Conservation (phyloP, 2,329 filamentous ascomycete genomes). For the Colletotrichum sublineola region DNA sequence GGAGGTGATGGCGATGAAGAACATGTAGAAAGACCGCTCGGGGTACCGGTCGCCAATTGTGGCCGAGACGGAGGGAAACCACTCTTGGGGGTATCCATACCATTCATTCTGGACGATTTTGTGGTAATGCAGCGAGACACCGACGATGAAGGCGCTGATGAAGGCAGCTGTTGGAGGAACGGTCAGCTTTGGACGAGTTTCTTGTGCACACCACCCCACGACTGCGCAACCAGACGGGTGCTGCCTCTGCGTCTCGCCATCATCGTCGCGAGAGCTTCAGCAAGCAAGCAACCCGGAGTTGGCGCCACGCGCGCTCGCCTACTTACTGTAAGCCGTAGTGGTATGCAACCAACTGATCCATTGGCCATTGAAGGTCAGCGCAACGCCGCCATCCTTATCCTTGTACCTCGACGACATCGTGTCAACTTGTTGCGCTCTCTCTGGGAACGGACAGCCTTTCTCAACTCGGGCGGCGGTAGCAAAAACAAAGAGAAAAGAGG, state of each 20-base stretch:
- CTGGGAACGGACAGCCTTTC: not conserved
- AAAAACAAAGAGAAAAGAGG: slow-evolving; percentile 35
- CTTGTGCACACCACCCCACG: slow-evolving; percentile 25
- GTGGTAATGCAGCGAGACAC: slow-evolving; percentile 86
- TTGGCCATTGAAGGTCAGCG: slow-evolving; percentile 81
- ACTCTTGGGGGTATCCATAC: slow-evolving; percentile 93
- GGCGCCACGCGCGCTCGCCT: not conserved
- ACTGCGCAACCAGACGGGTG: slow-evolving; percentile 27
- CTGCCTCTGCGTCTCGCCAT: slow-evolving; percentile 1
- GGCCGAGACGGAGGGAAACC: slow-evolving; percentile 95
- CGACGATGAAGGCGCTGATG: slow-evolving; percentile 85
- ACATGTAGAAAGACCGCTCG: slow-evolving; percentile 95
- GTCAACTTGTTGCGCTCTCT: slow-evolving; percentile 14
- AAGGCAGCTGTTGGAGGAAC: slow-evolving; percentile 76
- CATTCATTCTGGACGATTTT: slow-evolving; percentile 99
- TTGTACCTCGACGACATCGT: slow-evolving; percentile 68
- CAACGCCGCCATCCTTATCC: slow-evolving; percentile 73
- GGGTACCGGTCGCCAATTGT: slow-evolving; percentile 98
- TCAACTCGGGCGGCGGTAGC: slow-evolving; percentile 21
- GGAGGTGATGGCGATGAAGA: slow-evolving; percentile 97
- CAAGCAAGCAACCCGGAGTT: slow-evolving; percentile 4
- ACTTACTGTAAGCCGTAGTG: slow-evolving; percentile 80
- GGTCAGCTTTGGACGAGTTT: slow-evolving; percentile 5
- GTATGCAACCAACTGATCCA: slow-evolving; percentile 95
- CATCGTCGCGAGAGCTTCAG: slow-evolving; percentile 8